phyloP scores from a whole-genome alignment of 148 eudicot genomes.

The Salicornia ramosissima region DNA sequence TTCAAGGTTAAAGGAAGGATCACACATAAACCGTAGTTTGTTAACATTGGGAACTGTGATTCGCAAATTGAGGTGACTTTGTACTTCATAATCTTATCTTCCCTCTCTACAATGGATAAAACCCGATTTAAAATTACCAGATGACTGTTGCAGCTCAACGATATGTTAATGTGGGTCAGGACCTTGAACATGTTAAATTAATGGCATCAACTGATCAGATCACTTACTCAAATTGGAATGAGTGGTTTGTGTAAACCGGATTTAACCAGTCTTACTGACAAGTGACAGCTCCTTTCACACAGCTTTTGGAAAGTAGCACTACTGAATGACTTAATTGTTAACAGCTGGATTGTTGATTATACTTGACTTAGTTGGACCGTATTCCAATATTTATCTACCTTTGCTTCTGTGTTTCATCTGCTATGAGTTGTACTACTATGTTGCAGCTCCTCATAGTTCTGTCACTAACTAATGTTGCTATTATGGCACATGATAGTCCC shows the following conservation, averaged over 20 bases:
- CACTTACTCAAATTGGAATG: neutral
- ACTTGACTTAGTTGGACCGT: neutral
- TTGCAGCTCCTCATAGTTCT: neutral
- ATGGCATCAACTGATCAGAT: neutral
- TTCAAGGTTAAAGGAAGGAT: constrained; percentile 89
- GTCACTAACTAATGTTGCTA: neutral
- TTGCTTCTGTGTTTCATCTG: neutral
- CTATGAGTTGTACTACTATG: neutral
- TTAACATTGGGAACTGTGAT: constrained; percentile 90
- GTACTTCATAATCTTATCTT: neutral
- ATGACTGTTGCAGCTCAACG: neutral
- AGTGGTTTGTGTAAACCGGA: neutral
- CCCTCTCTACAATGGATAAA: neutral
- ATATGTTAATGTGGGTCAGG: too few species aligned
- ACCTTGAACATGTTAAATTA: too few species aligned
- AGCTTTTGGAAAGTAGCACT: neutral
- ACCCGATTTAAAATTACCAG: neutral
- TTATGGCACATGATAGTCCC: neutral
- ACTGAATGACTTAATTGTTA: neutral
- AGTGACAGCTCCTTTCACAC: neutral
- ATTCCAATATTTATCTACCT: neutral
- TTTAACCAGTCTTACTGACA: neutral
- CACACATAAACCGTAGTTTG: constrained; percentile 95
- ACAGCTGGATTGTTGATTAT: neutral
- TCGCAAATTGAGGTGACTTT: constrained; percentile 78